A percentile compares a stretch with the other conserved stretches of the same genome.
These are phyloP conservation scores for Exobasidium cylindrosporum DNA, from an alignment of 1,284 basidiomycete genomes.

Conservation along the genomic window DNA sequence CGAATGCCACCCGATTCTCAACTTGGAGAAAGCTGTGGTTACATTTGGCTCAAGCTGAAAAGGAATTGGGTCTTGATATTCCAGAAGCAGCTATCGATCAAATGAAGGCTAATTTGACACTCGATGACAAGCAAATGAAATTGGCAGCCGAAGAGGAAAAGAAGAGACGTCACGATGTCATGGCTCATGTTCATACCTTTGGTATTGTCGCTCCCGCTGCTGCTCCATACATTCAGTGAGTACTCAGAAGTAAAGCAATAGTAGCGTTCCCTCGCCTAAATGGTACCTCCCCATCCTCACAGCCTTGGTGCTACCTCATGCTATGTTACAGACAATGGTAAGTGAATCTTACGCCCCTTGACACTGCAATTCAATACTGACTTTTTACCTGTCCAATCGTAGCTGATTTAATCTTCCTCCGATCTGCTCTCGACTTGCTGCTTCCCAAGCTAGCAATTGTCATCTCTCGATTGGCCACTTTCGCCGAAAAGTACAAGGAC, in stretches of 20 bases:
- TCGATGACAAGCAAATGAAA: conserved; percentile 86
- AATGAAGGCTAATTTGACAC: conserved; percentile 86
- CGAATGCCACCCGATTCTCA: conserved; percentile 82
- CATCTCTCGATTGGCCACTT: conserved; percentile 79
- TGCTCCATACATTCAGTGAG: conserved; percentile 90
- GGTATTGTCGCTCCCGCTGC: conserved; percentile 89
- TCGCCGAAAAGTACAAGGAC: conserved; percentile 63
- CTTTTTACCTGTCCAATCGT: too few species aligned
- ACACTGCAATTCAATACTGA: too few species aligned
- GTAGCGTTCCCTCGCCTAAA: conserved; percentile 6
- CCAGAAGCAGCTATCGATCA: conserved; percentile 85
- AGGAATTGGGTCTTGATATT: conserved; percentile 88
- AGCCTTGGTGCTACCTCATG: conserved; percentile 89
- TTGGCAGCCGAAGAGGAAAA: conserved; percentile 92
- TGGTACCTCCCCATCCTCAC: conserved; percentile 56
- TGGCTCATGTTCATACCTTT: conserved; percentile 99
- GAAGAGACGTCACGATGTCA: conserved; percentile 95
- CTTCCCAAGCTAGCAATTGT: conserved; percentile 82
- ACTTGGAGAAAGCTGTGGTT: conserved; percentile 98
- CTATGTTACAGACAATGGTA: conserved; percentile 79
- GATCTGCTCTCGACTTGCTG: conserved; percentile 78
- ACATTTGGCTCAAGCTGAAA: conserved; percentile 91
- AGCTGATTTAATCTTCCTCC: conserved; percentile 91
- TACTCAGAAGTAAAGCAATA: conserved; percentile 47
- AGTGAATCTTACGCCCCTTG: background rate